These are phyloP conservation scores for Botrytis pseudocinerea DNA, from an alignment of 2,329 filamentous ascomycete species.

Conservation along the genomic window DNA sequence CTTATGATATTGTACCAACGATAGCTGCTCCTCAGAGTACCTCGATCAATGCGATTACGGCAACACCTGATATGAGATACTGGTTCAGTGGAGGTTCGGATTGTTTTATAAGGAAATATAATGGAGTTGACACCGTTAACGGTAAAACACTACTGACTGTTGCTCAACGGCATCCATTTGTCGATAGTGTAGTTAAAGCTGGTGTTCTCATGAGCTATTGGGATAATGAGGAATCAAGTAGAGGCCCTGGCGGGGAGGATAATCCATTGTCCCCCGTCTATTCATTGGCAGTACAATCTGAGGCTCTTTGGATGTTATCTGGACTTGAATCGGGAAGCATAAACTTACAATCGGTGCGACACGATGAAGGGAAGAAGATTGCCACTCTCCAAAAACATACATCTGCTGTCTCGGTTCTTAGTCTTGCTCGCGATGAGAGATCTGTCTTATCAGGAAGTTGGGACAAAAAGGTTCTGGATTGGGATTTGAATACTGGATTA, in stretches of 20 bases:
- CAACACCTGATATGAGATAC: conserved; percentile 92
- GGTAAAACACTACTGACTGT: conserved; percentile 92
- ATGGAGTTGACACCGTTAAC: conserved; percentile 92
- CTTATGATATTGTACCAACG: conserved; percentile 95
- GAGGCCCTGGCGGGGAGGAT: conserved; percentile 50
- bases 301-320: conserved; percentile 87
- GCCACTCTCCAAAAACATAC: conserved; percentile 78
- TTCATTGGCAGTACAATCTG: conserved; percentile 85
- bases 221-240: conserved; percentile 84
- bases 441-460: conserved; percentile 90
- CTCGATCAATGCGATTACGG: conserved; percentile 87
- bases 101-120: conserved; percentile 95
- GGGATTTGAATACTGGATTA: conserved; percentile 88
- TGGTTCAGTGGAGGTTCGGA: conserved; percentile 93
- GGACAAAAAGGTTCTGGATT: conserved; percentile 93
- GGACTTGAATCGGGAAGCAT: conserved; percentile 89
- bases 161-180: conserved; percentile 92
- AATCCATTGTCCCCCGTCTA: conserved; percentile 84
- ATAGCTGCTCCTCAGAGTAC: conserved; percentile 96
- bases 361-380: conserved; percentile 92
- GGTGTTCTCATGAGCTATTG: conserved; percentile 95
- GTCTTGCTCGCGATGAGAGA: conserved; percentile 78
- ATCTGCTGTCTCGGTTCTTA: conserved; percentile 87
- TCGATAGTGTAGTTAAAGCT: conserved; percentile 94
- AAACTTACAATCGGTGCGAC: conserved; percentile 88